Base-by-base conservation (phyloP, 306 rosid species). In the Cucumis hystrix region DNA sequence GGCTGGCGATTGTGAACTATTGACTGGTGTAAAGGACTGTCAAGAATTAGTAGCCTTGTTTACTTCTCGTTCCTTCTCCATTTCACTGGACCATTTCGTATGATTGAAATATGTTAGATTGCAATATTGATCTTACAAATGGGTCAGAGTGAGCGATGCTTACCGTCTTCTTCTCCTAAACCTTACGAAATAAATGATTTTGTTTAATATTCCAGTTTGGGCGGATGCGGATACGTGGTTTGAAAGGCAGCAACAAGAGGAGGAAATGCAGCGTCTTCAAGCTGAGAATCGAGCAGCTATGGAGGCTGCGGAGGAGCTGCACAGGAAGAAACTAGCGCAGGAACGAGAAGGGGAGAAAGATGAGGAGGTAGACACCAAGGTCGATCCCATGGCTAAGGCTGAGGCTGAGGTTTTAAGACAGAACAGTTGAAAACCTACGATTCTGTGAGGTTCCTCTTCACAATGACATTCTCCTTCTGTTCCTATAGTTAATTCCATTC, bases 201-300 rank as follows among this genome's bases (percentile, higher is more conserved):
- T 37, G 10, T 20, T 68, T n/a, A 15, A 65, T 75, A 21, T 10
- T 74, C 25, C 78, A 94, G 98, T 95, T 80, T 95, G 98, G 98
- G 98, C 97, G 76, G 98, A 95, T 83, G 98, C 98, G 21, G 98
- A 95, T 88, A 95, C 98, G 0, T 95, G 97, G 97, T 95, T 95
- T 85, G 97, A 92, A 86, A 77, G 97, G 37, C 98, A 95, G 86
- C 98, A 92, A 76, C 98, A 92, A 77, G 98, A 95, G 81, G 98
- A 95, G 86, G 97, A 95, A 63, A 92, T 95, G 97, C 96, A 87
- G 49, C 86, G 88, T 0, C 76, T 92, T 54, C 97, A 92, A 83
- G 87, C 96, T 0, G 97, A 92, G 85, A 95, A 89, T 80, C 85
- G 83, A 68, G 99, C 97, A 14, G 78, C 97, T 6, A 92, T 89